phyloP scores from a whole-genome alignment of 75 land plant genomes.

The Sequoiadendron giganteum region DNA sequence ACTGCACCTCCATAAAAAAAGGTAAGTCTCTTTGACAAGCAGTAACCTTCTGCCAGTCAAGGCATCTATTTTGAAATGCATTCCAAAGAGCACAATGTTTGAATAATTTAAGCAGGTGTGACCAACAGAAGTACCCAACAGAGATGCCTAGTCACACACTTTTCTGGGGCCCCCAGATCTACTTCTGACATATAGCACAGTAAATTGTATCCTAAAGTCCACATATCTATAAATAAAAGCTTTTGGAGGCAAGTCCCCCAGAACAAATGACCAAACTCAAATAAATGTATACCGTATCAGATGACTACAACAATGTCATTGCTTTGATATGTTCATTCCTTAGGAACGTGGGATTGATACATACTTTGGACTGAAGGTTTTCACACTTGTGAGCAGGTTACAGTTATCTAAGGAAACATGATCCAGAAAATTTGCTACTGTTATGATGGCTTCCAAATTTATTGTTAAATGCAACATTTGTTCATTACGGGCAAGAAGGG shows the following conservation, averaged over 20 bases:
- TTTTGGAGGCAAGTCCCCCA: neutral
- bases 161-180: neutral
- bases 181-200: neutral
- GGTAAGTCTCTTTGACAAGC: neutral
- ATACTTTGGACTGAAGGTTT: neutral
- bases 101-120: neutral
- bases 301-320: neutral
- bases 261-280: neutral
- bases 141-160: neutral
- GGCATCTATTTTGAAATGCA: neutral
- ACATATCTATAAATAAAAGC: neutral
- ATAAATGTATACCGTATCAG: neutral
- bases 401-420: neutral
- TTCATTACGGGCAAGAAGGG: neutral
- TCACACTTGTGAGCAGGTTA: neutral
- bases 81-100: neutral
- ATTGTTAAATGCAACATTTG: neutral
- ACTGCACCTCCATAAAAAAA: neutral
- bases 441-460: neutral
- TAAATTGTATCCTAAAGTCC: neutral
- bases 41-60: neutral
- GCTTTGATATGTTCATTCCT: neutral
- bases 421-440: neutral
- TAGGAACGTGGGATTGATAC: neutral
- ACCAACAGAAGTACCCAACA: no score